Evolutionary conservation across 2,329 filamentous ascomycete genomes (phyloP).

Genomic region (Metarhizium guizhouense): DNA sequence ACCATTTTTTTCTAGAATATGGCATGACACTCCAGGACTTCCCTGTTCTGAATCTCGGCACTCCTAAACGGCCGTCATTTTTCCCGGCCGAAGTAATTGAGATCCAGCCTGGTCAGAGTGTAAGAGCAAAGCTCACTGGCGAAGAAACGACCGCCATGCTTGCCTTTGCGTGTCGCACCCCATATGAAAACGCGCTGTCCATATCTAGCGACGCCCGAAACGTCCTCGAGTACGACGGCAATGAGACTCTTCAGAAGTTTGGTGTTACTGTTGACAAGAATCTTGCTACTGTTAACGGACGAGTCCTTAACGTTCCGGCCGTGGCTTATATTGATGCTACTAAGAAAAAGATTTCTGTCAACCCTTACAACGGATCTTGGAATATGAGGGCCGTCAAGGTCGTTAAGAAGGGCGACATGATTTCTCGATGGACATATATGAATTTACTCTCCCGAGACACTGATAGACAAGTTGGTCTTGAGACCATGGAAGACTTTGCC

Average conservation of each 20-base stretch:
- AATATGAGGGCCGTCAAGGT: slow-evolving; percentile 56
- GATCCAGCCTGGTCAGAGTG: slow-evolving; percentile 55
- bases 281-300: slow-evolving; percentile 64
- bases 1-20: slow-evolving; percentile 22
- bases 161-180: slow-evolving; percentile 58
- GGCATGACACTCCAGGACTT: slow-evolving; percentile 24
- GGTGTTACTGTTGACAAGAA: slow-evolving; percentile 51
- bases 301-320: slow-evolving; percentile 53
- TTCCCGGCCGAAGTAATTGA: slow-evolving; percentile 58
- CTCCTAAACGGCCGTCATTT: slow-evolving; percentile 45
- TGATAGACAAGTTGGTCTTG: slow-evolving; percentile 6
- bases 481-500: slow-evolving; percentile 24
- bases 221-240: slow-evolving; percentile 47
- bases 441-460: slow-evolving; percentile 20
- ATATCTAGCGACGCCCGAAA: slow-evolving; percentile 50
- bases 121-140: slow-evolving; percentile 48
- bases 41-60: slow-evolving; percentile 62
- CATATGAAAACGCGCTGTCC: slow-evolving; percentile 56
- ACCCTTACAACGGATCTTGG: slow-evolving; percentile 52
- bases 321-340: slow-evolving; percentile 45
- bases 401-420: slow-evolving; percentile 33
- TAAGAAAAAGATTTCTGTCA: slow-evolving; percentile 15
- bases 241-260: slow-evolving; percentile 42
- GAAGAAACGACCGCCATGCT: slow-evolving; percentile 63
- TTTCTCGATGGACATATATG: slow-evolving; percentile 43